Base-by-base conservation (phyloP, 2,329 filamentous ascomycete species). In the Cryphonectria naterciae region DNA sequence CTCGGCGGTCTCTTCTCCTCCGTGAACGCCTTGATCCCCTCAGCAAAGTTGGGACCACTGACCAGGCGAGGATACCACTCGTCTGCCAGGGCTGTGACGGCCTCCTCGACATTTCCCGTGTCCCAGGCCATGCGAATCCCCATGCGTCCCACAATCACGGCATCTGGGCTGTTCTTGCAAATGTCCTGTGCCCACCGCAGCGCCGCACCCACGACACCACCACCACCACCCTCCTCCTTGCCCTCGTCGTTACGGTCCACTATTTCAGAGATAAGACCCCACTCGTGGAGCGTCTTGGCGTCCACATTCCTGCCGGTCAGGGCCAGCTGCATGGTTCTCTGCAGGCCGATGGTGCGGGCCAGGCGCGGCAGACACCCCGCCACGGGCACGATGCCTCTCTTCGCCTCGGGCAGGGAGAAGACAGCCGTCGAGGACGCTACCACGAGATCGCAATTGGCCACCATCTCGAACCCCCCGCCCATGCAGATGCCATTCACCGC, bases 41-140 rank as follows among this genome's bases (percentile, higher is more conserved):
- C 77, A 69, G 67, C 68, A 69, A 78, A 77, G 71, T 78, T 78
- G 61, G 70, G 63, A 19, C 76, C 75, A n/a, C 73, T 67, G 63
- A 72, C 64, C 35, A 78, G 73, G 1, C 74, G 73, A 28, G 74
- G 72, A 69, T 75, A 76, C 76, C 75, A 77, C 46, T 75, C 60
- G 22, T 73, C 71, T 25, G 74, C 75, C 37, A 76, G 70, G 5
- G 70, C 66, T 28, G 74, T 60, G 58, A 75, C 75, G 22, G 77
- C 74, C 22, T 71, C 73, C 71, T 77, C 77, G 32, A 77, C 77
- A 37, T 72, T 74, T 7, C 73, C 75, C 37, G 71, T 86, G 76
- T 93, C 92, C 92, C 92, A 95, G 0, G 89, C 91, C 76, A 91
- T 81, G 78, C 91, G 87, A 37, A 96, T 77, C 0, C 92, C 93